These are phyloP conservation scores for Ceratobasidium sp. DNA, from an alignment of 1,284 basidiomycete species.

Conservation along the genomic window DNA sequence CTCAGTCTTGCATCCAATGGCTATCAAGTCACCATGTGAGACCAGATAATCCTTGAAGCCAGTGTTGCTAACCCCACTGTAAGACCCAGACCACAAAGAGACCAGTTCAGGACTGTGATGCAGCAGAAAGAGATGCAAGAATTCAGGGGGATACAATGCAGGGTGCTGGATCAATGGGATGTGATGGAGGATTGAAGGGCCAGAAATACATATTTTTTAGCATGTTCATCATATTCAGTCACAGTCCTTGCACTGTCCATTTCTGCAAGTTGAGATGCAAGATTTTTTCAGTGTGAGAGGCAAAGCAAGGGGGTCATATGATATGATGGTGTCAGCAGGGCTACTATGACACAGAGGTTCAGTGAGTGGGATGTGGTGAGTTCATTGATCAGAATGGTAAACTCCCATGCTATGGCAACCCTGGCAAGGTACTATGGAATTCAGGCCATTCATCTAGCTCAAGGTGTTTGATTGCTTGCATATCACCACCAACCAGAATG, in stretches of 20 bases:
- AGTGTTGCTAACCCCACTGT: slow-evolving; percentile 12
- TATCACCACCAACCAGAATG: slow-evolving; percentile 55
- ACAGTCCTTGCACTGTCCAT: background rate
- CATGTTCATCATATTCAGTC: slow-evolving; percentile 41
- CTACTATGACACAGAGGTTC: background rate
- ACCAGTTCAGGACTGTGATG: slow-evolving; percentile 35
- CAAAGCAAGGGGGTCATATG: slow-evolving; percentile 49
- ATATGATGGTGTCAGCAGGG: background rate
- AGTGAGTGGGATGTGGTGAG: slow-evolving; percentile 44
- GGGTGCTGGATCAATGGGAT: slow-evolving; percentile 14
- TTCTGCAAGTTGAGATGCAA: slow-evolving; percentile 2
- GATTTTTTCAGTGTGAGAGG: slow-evolving; percentile 53
- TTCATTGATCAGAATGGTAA: background rate
- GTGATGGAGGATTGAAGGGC: slow-evolving; percentile 51
- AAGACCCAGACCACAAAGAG: slow-evolving; percentile 5
- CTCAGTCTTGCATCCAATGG: slow-evolving; percentile 50
- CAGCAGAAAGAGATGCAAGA: slow-evolving; percentile 29
- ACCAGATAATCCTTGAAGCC: slow-evolving; percentile 1
- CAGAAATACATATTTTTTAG: slow-evolving; percentile 56
- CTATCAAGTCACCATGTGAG: slow-evolving; percentile 51
- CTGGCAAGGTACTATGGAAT: slow-evolving; percentile 56
- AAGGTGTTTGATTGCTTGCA: slow-evolving; percentile 53
- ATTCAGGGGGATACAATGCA: slow-evolving; percentile 29
- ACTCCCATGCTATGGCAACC: slow-evolving; percentile 56
- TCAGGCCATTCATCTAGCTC: slow-evolving; percentile 59